Conservation (phyloP, 352 stramenopile species). For the Pythium folliculosum region DNA sequence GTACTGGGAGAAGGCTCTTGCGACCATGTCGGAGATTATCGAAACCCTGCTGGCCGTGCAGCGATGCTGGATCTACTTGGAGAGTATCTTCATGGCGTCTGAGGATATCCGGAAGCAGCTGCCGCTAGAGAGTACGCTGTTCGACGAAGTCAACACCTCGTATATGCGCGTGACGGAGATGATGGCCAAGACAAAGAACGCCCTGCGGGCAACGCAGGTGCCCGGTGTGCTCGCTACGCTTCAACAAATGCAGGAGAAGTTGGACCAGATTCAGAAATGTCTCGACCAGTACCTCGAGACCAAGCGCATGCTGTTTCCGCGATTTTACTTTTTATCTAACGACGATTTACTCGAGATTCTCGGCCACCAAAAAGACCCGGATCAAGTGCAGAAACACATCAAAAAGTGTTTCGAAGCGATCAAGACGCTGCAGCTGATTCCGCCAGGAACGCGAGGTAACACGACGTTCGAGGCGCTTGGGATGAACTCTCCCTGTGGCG, state of each 20-base stretch:
- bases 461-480: conserved; percentile 86
- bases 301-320: conserved; percentile 86
- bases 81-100: conserved; percentile 95
- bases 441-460: conserved; percentile 71
- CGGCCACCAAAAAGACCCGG: conserved; percentile 84
- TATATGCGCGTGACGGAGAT: conserved; percentile 75
- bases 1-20: conserved; percentile 86
- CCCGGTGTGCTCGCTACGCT: conserved; percentile 62
- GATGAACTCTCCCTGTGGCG: conserved; percentile 90
- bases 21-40: conserved; percentile 89
- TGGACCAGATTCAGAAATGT: conserved; percentile 89
- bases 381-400: conserved; percentile 90
- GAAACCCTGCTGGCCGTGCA: conserved; percentile 90
- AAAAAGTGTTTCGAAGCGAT: conserved; percentile 93
- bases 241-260: conserved; percentile 81
- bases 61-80: conserved; percentile 94
- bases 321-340: conserved; percentile 91
- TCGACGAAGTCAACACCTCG: conserved; percentile 85
- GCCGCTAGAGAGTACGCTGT: conserved; percentile 80
- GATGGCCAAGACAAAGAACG: conserved; percentile 82
- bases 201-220: conserved; percentile 65
- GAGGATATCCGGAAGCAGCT: conserved; percentile 95
- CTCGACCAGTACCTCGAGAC: conserved; percentile 88
- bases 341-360: conserved; percentile 88
- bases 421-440: conserved; percentile 73